phyloP scores from a whole-genome alignment of 2,329 filamentous ascomycete genomes.

The Nigrograna mackinnonii region DNA sequence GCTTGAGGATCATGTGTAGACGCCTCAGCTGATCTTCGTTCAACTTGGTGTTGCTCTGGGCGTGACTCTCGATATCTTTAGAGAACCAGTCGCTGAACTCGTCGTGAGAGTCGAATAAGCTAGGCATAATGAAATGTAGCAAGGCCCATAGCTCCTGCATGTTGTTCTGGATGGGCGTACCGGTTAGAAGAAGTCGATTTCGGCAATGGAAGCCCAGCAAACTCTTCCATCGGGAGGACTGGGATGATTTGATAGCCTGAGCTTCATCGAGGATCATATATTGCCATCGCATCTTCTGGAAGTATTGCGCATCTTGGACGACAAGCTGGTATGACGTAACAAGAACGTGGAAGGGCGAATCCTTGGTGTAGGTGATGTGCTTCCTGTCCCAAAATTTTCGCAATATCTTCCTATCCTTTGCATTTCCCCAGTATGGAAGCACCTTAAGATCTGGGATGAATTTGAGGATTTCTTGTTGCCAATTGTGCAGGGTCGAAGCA shows the following conservation, averaged over 20 bases:
- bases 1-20: conserved; percentile 98
- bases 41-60: conserved; percentile 98
- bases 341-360: conserved; percentile 93
- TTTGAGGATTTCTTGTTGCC: conserved; percentile 96
- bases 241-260: conserved; percentile 97
- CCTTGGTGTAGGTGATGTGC: conserved; percentile 91
- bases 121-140: conserved; percentile 99
- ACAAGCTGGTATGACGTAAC: conserved; percentile 98
- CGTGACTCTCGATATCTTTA: conserved; percentile 96
- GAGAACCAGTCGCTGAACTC: conserved; percentile 95
- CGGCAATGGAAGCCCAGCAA: conserved; percentile 92
- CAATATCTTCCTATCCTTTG: conserved; percentile 90
- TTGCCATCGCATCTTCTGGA: conserved; percentile 99
- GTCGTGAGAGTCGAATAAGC: conserved; percentile 90
- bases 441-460: conserved; percentile 96
- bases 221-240: conserved; percentile 96
- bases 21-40: conserved; percentile 97
- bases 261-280: conserved; percentile 99
- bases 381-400: conserved; percentile 99
- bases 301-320: conserved; percentile 93
- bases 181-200: conserved; percentile 89
- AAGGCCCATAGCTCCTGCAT: conserved; percentile 99
- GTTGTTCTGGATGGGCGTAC: conserved; percentile 99
- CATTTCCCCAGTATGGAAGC: conserved; percentile 95
- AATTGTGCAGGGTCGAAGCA: conserved; percentile 96